Conservation (phyloP, 495 filamentous ascomycete species). For the Xylaria palmicola region DNA sequence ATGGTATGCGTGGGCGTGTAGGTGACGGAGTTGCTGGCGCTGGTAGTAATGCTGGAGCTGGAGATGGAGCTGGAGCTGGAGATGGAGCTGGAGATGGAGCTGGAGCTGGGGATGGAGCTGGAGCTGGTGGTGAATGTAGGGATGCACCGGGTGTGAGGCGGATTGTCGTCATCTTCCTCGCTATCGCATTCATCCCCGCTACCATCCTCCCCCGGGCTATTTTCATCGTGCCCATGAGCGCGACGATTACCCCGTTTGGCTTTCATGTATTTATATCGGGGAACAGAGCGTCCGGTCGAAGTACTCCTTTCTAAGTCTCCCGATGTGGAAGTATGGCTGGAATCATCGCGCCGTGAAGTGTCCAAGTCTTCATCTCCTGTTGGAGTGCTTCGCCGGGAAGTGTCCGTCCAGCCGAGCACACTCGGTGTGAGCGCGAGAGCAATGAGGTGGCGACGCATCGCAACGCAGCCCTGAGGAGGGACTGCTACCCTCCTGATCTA, state of each 20-base stretch:
- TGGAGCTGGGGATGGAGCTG: no score
- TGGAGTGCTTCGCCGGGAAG: not conserved
- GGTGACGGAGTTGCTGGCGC: not conserved
- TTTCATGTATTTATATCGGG: not conserved
- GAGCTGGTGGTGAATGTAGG: not conserved
- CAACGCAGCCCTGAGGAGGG: not conserved
- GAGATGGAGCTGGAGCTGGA: no score
- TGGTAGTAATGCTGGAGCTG: no score
- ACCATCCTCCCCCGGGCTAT: no score
- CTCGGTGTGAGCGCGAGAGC: not conserved
- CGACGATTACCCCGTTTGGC: no score
- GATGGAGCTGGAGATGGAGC: no score
- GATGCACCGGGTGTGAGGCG: not conserved
- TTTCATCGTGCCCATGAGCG: no score
- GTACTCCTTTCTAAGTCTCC: not conserved
- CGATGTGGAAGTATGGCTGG: not conserved
- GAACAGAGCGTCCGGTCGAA: not conserved
- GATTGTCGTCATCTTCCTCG: not conserved
- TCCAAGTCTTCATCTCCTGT: not conserved
- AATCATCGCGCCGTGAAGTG: not conserved
- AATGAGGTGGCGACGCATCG: conserved; percentile 5
- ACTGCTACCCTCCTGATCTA: not conserved
- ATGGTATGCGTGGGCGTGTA: not conserved
- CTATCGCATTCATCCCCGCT: not conserved
- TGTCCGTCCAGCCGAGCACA: not conserved